Evolutionary conservation across 768 basidiomycete species (phyloP), one percentile per base, ranked within the genome.

Genomic region (Mycena rosella): DNA sequence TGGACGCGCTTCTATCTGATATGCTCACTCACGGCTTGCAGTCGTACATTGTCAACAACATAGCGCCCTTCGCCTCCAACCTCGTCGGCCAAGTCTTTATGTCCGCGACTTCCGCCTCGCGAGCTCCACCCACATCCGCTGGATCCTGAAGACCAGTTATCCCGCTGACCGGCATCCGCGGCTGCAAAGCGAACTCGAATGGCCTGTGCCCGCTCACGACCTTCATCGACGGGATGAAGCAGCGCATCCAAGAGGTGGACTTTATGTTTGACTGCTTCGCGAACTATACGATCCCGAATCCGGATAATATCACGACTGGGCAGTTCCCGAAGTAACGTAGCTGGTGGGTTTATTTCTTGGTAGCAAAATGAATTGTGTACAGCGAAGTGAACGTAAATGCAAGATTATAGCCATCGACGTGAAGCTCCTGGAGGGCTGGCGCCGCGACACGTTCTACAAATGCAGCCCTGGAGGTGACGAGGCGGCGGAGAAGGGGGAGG

Each of bases 41-140:
- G 80, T 64, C 68, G 22, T 76, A 78, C 65, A 72, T 60, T 38
- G 72, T 78, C 32, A 77, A 76, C 52, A 67, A 79, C 61, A 71
- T 81, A 13, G 72, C 77, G 7, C 81, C 81, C 3, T 82, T 83
- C 60, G 80, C 61, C 3, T 70, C 79, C 44, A 78, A 79, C 60
- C 72, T 82, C 20, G 77, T 80, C 67, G 87, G 73, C 66, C 83
- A 92, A 81, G 89, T 70, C 72, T 85, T 68, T 69, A 81, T 65
- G 82, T 88, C 74, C 65, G 75, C 74, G 61, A 73, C 72, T 36
- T 67, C 76, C 74, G 59, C n/a, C 38, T 13, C 49, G 20, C 22
- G 1, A 38, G 30, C 26, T n/a, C 62, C 8, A 63, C 62, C 3
- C 53, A 63, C 53, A 63, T 63, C 29, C 53, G 62, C 29, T 45